Conservation (phyloP, 805 yeast species). For the Sugiyamaella americana region DNA sequence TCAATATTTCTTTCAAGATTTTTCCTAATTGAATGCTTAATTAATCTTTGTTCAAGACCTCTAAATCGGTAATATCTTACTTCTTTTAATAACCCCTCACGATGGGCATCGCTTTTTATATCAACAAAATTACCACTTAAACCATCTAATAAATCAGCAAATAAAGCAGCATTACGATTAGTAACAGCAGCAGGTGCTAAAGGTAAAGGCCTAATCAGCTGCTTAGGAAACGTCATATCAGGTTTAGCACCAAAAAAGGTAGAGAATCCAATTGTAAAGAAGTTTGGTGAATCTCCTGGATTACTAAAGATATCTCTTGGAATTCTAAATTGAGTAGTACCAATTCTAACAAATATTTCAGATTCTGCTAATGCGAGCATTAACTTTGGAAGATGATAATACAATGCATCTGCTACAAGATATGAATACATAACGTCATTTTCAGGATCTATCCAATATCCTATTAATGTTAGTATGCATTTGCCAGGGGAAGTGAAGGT, state of each 20-base stretch:
- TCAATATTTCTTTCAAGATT: slow-evolving; percentile 49
- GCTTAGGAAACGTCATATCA: slow-evolving; percentile 32
- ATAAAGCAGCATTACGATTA: slow-evolving; percentile 48
- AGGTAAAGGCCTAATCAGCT: slow-evolving; percentile 73
- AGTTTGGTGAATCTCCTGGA: slow-evolving; percentile 74
- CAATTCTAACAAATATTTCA: slow-evolving; percentile 54
- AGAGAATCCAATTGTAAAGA: slow-evolving; percentile 57
- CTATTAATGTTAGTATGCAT: slow-evolving; percentile 27
- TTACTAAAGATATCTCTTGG: slow-evolving; percentile 47
- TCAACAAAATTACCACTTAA: slow-evolving; percentile 49
- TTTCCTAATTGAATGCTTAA: slow-evolving; percentile 43
- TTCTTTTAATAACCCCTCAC: slow-evolving; percentile 56
- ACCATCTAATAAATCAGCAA: slow-evolving; percentile 50
- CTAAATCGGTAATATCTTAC: slow-evolving; percentile 71
- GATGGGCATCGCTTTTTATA: slow-evolving; percentile 47
- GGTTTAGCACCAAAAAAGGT: slow-evolving; percentile 34
- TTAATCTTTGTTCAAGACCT: slow-evolving; percentile 64
- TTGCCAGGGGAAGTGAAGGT: too few relatives aligned
- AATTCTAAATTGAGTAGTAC: slow-evolving; percentile 53
- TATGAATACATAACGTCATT: slow-evolving; percentile 57
- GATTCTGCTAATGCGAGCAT: slow-evolving; percentile 43
- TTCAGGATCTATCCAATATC: slow-evolving; percentile 60
- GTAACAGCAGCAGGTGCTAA: slow-evolving; percentile 50
- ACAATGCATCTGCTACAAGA: slow-evolving; percentile 62
- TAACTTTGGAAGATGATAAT: slow-evolving; percentile 59